Evolutionary conservation across 2,329 filamentous ascomycete species (phyloP).

Genomic region (Aureobasidium sp.): DNA sequence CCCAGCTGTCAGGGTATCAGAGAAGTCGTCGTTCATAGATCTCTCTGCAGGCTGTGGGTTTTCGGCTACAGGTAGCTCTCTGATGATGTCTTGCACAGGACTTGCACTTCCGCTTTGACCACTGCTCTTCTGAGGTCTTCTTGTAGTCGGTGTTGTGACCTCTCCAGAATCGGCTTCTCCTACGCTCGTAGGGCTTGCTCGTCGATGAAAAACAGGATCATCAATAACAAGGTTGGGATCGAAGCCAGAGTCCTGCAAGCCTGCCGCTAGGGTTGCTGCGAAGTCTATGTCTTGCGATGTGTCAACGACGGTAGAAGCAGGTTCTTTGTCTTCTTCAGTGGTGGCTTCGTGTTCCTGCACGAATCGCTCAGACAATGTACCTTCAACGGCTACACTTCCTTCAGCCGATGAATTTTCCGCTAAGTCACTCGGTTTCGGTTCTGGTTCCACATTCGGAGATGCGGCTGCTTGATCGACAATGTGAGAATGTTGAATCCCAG

Average conservation of each 20-base stretch:
- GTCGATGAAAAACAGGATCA: slow-evolving; percentile 31
- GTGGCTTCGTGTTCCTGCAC: neutral
- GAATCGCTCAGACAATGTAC: neutral
- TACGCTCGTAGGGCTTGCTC: slow-evolving; percentile 28
- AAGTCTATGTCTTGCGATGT: slow-evolving; percentile 37
- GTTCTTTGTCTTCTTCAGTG: neutral
- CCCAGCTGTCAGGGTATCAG: slow-evolving; percentile 31
- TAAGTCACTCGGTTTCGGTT: too few species aligned
- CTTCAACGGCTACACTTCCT: neutral
- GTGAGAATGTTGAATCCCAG: neutral
- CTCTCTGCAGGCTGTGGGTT: neutral
- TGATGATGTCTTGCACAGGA: slow-evolving; percentile 25
- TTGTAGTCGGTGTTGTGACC: slow-evolving; percentile 22
- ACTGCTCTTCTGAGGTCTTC: slow-evolving; percentile 24
- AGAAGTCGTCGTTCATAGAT: slow-evolving; percentile 24
- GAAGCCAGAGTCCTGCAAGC: slow-evolving; percentile 41
- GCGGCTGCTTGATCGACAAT: neutral
- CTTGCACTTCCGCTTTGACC: slow-evolving; percentile 28
- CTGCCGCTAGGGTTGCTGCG: slow-evolving; percentile 41
- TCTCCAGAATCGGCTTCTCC: slow-evolving; percentile 30
- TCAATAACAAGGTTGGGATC: slow-evolving; percentile 39
- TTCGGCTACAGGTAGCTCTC: slow-evolving; percentile 18
- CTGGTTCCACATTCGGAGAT: neutral
- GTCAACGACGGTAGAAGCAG: neutral
- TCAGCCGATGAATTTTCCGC: neutral